Evolutionary conservation across 495 filamentous ascomycete species (phyloP).

Genomic region (Aspergillus asperescens): DNA sequence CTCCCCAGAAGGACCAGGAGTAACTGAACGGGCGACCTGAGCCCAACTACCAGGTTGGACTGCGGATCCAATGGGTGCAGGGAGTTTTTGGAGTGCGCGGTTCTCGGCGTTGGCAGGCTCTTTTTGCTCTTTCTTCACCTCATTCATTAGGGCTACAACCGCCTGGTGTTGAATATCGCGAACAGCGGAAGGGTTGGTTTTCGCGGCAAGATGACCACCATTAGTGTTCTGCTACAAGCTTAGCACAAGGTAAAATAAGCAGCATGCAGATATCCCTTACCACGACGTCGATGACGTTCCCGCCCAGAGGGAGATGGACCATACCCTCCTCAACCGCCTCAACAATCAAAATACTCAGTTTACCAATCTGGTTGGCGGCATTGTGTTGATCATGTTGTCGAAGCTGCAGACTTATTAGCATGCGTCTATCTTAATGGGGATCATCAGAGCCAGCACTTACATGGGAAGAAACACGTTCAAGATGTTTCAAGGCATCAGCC

Average conservation of each 20-base stretch:
- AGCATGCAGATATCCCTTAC: conserved; percentile 10
- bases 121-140: conserved; percentile 13
- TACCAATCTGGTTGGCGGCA: conserved; percentile 28
- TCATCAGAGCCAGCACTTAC: conserved; percentile 13
- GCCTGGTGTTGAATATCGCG: conserved; percentile 14
- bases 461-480: conserved; percentile 20
- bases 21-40: conserved; percentile 16
- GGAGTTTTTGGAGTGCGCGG: conserved; percentile 4
- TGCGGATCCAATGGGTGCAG: neutral
- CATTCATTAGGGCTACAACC: conserved; percentile 13
- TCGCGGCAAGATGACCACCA: neutral
- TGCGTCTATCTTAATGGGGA: neutral
- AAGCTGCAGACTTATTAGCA: conserved; percentile 20
- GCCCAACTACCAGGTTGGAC: conserved; percentile 21
- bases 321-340: conserved; percentile 19
- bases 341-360: conserved; percentile 22
- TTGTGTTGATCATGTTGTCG: conserved; percentile 18
- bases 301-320: conserved; percentile 10
- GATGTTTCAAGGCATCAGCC: conserved; percentile 22
- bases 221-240: neutral
- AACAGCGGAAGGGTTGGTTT: neutral
- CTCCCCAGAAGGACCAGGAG: conserved; percentile 1
- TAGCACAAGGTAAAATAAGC: neutral
- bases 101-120: neutral
- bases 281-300: conserved; percentile 12